Evolutionary conservation across 257 asterid genomes (phyloP).

Genomic region (Orobanche coerulescens): DNA sequence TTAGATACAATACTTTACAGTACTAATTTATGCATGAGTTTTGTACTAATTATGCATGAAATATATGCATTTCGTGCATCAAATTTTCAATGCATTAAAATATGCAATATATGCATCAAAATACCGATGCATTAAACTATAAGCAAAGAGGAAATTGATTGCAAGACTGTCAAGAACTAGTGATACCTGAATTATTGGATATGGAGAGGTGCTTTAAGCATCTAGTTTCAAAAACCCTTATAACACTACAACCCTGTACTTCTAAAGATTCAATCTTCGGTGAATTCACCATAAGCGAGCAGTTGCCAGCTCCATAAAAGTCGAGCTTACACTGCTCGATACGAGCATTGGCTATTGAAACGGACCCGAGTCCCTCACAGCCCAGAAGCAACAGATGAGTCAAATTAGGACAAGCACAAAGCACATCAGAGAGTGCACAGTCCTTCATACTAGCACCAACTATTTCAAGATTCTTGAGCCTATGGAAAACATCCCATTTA

Average conservation of each 20-base stretch:
- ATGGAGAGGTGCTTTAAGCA: constrained; percentile 53
- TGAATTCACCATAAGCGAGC: constrained; percentile 48
- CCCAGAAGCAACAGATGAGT: constrained; percentile 68
- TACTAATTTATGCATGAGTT: no score
- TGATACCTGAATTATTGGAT: constrained; percentile 58
- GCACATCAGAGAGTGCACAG: constrained; percentile 43
- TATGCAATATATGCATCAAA: no score
- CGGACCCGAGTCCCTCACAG: constrained; percentile 64
- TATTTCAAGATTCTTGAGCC: constrained; percentile 80
- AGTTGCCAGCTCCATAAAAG: constrained; percentile 47
- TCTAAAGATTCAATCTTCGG: constrained; percentile 55
- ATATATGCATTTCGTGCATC: no score
- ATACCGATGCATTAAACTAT: no score
- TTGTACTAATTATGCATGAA: no score
- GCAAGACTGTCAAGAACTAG: no score
- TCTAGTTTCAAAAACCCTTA: constrained; percentile 50
- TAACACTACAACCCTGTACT: constrained; percentile 82
- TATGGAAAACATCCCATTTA: constrained; percentile 62
- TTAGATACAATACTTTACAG: no score
- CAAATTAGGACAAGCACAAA: constrained; percentile 75
- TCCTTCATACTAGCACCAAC: constrained; percentile 81
- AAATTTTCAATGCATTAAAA: no score
- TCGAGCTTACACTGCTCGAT: constrained; percentile 75
- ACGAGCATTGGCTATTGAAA: constrained; percentile 48
- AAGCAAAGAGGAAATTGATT: no score